These are phyloP conservation scores for Blepharisma undulans DNA, from an alignment of 169 alveolate species.

Conservation along the genomic window DNA sequence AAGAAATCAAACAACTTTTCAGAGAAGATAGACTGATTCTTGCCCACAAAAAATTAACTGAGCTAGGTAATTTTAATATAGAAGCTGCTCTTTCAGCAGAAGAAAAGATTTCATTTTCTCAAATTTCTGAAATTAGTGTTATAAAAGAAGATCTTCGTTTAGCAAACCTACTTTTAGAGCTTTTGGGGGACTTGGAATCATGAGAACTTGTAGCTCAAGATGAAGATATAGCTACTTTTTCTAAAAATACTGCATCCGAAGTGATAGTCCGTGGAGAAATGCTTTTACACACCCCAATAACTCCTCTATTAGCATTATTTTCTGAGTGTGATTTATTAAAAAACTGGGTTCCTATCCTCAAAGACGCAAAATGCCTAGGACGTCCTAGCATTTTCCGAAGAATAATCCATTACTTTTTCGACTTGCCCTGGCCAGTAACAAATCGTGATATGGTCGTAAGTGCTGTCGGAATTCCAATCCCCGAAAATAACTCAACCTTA, in stretches of 20 bases:
- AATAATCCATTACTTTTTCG: constrained; percentile 5
- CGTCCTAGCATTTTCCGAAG: constrained; percentile 15
- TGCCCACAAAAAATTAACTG: not conserved
- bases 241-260: constrained; percentile 7
- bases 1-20: constrained; percentile 17
- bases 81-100: not conserved
- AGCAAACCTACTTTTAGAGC: not conserved
- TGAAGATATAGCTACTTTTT: constrained; percentile 32
- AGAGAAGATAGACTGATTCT: not conserved
- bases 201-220: constrained; percentile 16
- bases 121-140: not conserved
- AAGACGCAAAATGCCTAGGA: constrained; percentile 9
- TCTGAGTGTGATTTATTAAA: constrained; percentile 22
- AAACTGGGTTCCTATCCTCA: constrained; percentile 22
- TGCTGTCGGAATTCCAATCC: constrained; percentile 23
- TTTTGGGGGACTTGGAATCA: constrained; percentile 1
- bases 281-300: constrained; percentile 6
- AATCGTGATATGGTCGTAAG: constrained; percentile 16
- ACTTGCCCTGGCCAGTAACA: constrained; percentile 37
- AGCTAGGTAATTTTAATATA: not conserved
- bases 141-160: constrained; percentile 10
- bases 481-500: not conserved
- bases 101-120: not conserved
- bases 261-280: constrained; percentile 28
- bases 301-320: constrained; percentile 16